Base-by-base conservation (phyloP, 306 rosid species). In the Amphicarpaea edgeworthii region DNA sequence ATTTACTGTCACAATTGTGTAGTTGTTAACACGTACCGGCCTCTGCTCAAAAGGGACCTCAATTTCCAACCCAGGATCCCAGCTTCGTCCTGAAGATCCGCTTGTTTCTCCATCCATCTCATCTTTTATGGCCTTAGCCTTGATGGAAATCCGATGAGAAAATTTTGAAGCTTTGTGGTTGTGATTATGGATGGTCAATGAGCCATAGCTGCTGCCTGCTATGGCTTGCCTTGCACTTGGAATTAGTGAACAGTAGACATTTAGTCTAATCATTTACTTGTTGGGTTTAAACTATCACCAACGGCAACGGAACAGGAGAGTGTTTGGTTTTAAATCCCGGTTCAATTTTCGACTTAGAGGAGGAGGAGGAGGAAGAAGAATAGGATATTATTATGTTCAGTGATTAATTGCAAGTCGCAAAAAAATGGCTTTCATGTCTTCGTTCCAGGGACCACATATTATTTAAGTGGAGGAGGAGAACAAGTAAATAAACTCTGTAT, bases 11-110 rank as follows among this genome's bases (percentile, higher is more conserved):
- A 58, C 7, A 41, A 28, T 12, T n/a, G 19, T 19, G 24, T 14
- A 38, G 46, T 23, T 68, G 26, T 32, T 60, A 12, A 32, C 5
- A 85, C 87, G 20, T 90, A 92, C 97, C 91, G 96, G 97, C 62
- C 97, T 91, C 86, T 90, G 99, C 76, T 95, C 97, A 68, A 85
- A 95, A 32, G 99, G 97, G 84, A 95, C 96, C 77, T 84, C 99
- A 64, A 92, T 83, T 85, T 95, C 97, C 85, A 90, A 72, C 55
- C 90, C 93, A 8, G 97, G 96, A 49, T 95, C 92, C 97, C 97
- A 95, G 78, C 90, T 95, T 62, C 79, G 89, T 42, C 96, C 91
- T 1, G 84, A 90, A 65, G 87, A 92, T 53, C 92, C 89, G 8
- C 93, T 86, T 30, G 85, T 87, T 80, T 67, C 97, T 30, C 97